Percentiles rank a stretch among this genome's conserved stretches.
phyloP scores from a whole-genome alignment of 225 moss, liverwort and hornwort genomes.

The Physcomitrellopsis africana region DNA sequence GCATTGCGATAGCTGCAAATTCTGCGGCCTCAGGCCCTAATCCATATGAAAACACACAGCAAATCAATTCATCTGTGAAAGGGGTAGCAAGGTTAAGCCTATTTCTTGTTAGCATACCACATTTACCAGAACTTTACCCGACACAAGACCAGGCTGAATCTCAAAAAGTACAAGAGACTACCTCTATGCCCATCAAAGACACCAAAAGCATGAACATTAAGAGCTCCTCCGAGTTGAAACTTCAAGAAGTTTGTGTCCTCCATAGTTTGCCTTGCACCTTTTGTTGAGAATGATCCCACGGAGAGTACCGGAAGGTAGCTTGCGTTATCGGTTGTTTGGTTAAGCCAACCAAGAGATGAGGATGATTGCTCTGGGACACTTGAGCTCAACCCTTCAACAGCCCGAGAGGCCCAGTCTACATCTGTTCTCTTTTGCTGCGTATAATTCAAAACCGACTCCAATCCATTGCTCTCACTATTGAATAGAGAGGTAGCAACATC shows the following conservation, averaged over 20 bases:
- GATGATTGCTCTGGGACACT: slow-evolving; percentile 15
- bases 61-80: slow-evolving; percentile 10
- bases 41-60: slow-evolving; percentile 29
- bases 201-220: slow-evolving; percentile 58
- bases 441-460: slow-evolving; percentile 53
- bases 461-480: slow-evolving; percentile 22
- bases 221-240: slow-evolving; percentile 46
- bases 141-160: not conserved
- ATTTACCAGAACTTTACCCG: slow-evolving; percentile 1
- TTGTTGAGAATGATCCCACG: slow-evolving; percentile 60
- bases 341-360: slow-evolving; percentile 42
- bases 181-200: slow-evolving; percentile 79
- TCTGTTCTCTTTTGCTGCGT: slow-evolving; percentile 60
- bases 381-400: slow-evolving; percentile 40
- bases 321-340: slow-evolving; percentile 16
- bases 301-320: slow-evolving; percentile 58
- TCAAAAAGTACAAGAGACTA: slow-evolving; percentile 14
- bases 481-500: slow-evolving; percentile 20
- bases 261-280: slow-evolving; percentile 74
- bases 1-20: slow-evolving; percentile 65
- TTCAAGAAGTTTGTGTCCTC: slow-evolving; percentile 65
- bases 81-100: not conserved
- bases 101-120: not conserved
- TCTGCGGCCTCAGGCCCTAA: slow-evolving; percentile 76
- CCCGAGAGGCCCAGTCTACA: slow-evolving; percentile 57